Conservation (phyloP, 352 stramenopile genomes). For the Peronosclerospora sorghi region DNA sequence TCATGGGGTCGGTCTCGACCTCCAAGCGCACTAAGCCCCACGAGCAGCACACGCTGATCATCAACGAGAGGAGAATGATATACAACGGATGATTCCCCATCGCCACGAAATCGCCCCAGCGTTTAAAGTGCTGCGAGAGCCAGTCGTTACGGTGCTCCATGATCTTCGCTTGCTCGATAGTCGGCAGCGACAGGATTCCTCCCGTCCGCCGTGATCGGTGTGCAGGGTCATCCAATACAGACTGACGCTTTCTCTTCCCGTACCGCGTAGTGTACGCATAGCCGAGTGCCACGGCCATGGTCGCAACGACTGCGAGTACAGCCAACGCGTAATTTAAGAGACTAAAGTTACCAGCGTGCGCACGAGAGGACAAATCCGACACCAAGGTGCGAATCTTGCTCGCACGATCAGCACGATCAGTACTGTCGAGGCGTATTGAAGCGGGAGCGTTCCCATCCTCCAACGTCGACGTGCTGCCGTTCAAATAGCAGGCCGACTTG, state of each 20-base stretch:
- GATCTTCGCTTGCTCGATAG: conserved; percentile 16
- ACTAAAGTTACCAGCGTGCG: conserved; percentile 24
- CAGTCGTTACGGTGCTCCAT: conserved; percentile 28
- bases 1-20: conserved; percentile 41
- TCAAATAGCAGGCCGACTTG: conserved; percentile 26
- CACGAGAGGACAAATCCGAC: conserved; percentile 30
- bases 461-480: conserved; percentile 2
- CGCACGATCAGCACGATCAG: background rate
- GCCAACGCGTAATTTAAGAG: conserved; percentile 47
- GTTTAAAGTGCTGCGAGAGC: conserved; percentile 25
- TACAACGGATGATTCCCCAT: conserved; percentile 33
- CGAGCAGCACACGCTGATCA: conserved; percentile 28
- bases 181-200: conserved; percentile 12
- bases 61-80: conserved; percentile 30
- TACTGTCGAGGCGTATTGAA: conserved; percentile 3
- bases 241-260: conserved; percentile 22
- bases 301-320: conserved; percentile 34
- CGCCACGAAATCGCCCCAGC: conserved; percentile 37
- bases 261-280: conserved; percentile 35
- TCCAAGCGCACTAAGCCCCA: conserved; percentile 31
- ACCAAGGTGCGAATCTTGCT: conserved; percentile 31
- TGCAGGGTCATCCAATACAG: conserved; percentile 11
- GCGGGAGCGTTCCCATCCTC: conserved; percentile 5
- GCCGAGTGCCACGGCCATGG: conserved; percentile 24
- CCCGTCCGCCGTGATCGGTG: conserved; percentile 4